These are phyloP conservation scores for Penicillium digitatum DNA, from an alignment of 2,329 filamentous ascomycete genomes.

Conservation along the genomic window DNA sequence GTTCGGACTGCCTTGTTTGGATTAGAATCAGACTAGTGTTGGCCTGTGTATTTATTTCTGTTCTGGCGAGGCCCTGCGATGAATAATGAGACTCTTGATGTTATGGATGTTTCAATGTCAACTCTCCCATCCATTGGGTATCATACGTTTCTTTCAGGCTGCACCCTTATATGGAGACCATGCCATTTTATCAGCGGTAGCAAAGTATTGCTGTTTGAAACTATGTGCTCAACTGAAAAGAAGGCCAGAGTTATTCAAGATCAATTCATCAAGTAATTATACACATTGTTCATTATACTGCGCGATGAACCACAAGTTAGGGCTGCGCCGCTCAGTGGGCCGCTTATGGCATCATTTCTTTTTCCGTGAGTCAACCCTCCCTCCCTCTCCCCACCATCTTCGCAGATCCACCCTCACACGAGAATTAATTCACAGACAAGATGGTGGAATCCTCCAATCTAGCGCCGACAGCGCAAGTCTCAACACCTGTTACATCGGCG, in stretches of 20 bases:
- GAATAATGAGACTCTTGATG: constrained; percentile 24
- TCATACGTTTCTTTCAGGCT: constrained; percentile 4
- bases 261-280: not conserved
- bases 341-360: constrained; percentile 35
- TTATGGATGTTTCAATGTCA: constrained; percentile 16
- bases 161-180: not conserved
- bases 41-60: constrained; percentile 10
- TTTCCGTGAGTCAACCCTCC: constrained; percentile 32
- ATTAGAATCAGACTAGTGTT: constrained; percentile 4
- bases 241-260: not conserved
- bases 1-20: constrained; percentile 11
- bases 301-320: constrained; percentile 17
- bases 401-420: constrained; percentile 22
- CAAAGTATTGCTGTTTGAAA: not conserved
- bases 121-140: not conserved
- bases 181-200: not conserved
- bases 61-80: constrained; percentile 21
- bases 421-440: constrained; percentile 18
- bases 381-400: constrained; percentile 27
- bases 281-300: not conserved
- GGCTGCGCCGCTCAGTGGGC: constrained; percentile 25
- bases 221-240: not conserved
- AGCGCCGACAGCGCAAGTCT: constrained; percentile 15
- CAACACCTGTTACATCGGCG: constrained; percentile 16
- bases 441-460: constrained; percentile 29